Percentiles rank a stretch among this genome's conserved stretches.
phyloP scores from a whole-genome alignment of 345 rosid species.

The Aquilaria yunnanensis region DNA sequence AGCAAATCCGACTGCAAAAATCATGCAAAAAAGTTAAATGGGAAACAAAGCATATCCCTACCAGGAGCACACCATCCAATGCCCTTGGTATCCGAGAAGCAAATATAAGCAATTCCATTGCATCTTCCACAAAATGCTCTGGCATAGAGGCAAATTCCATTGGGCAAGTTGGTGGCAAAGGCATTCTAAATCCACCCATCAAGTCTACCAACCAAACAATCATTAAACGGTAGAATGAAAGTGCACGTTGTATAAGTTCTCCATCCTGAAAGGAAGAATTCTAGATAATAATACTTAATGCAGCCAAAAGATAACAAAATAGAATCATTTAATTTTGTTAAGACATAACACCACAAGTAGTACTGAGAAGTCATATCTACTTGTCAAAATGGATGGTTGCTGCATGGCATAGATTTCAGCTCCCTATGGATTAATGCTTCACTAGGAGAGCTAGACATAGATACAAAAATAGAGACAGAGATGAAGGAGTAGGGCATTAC shows the following conservation, averaged over 20 bases:
- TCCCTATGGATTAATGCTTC: no score
- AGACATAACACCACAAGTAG: no score
- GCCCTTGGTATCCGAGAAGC: slow-evolving; percentile 92
- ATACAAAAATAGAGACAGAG: not conserved
- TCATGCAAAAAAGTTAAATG: not conserved
- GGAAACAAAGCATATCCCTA: slow-evolving; percentile 17
- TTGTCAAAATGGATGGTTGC: no score
- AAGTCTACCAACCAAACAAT: slow-evolving; percentile 84
- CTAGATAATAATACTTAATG: not conserved
- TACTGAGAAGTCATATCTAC: no score
- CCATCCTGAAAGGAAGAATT: slow-evolving; percentile 50
- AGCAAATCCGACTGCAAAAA: slow-evolving; percentile 6
- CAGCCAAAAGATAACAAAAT: not conserved
- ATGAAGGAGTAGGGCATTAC: slow-evolving; percentile 34
- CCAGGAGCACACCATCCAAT: slow-evolving; percentile 80
- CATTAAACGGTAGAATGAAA: slow-evolving; percentile 83
- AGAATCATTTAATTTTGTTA: not conserved
- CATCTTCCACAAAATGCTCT: slow-evolving; percentile 99
- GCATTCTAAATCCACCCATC: slow-evolving; percentile 97
- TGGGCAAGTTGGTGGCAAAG: slow-evolving; percentile 74
- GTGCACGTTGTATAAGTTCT: slow-evolving; percentile 69
- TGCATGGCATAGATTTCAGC: no score
- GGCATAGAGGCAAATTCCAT: slow-evolving; percentile 96
- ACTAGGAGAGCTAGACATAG: no score
- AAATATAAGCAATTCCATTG: slow-evolving; percentile 89